Evolutionary conservation across 768 basidiomycete species (phyloP).

Genomic region (Kwoniella bestiolae): DNA sequence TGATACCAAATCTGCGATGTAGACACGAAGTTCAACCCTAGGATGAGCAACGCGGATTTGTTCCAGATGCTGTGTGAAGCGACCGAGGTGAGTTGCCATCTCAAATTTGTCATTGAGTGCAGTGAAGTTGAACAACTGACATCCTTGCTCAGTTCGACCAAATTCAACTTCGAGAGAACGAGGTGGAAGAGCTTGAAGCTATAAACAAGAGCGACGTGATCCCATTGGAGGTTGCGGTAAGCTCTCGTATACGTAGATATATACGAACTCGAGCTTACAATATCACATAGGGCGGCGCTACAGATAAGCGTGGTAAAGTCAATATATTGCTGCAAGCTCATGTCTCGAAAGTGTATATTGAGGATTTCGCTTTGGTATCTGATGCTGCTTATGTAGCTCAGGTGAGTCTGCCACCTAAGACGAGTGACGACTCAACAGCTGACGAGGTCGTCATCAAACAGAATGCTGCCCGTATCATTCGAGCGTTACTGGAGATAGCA

Average conservation of each 20-base stretch:
- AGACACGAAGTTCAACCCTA: slow-evolving; percentile 70
- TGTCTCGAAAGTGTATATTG: slow-evolving; percentile 77
- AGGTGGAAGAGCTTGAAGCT: slow-evolving; percentile 76
- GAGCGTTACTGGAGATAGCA: slow-evolving; percentile 93
- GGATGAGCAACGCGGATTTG: slow-evolving; percentile 92
- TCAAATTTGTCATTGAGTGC: neutral
- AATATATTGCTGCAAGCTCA: slow-evolving; percentile 91
- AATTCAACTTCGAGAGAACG: slow-evolving; percentile 89
- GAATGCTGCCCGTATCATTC: slow-evolving; percentile 89
- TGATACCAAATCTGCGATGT: neutral
- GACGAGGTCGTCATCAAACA: slow-evolving; percentile 19
- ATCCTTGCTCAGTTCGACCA: slow-evolving; percentile 74
- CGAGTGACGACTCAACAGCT: neutral
- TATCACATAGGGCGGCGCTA: slow-evolving; percentile 65
- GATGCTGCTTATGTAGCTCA: slow-evolving; percentile 93
- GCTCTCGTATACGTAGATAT: slow-evolving; percentile 24
- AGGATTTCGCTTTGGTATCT: slow-evolving; percentile 95
- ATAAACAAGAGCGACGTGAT: slow-evolving; percentile 63
- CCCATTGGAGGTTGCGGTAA: slow-evolving; percentile 81
- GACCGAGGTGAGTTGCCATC: slow-evolving; percentile 70
- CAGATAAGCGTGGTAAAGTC: slow-evolving; percentile 78
- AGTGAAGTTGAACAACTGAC: slow-evolving; percentile 1
- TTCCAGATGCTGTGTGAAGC: slow-evolving; percentile 83
- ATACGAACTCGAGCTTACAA: neutral
- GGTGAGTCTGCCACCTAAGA: slow-evolving; percentile 40